A percentile compares a stretch with the other conserved stretches of the same genome.
These are phyloP conservation scores for Echinochloa phyllopogon DNA, from an alignment of 176 grass and related monocot species.

Conservation along the genomic window DNA sequence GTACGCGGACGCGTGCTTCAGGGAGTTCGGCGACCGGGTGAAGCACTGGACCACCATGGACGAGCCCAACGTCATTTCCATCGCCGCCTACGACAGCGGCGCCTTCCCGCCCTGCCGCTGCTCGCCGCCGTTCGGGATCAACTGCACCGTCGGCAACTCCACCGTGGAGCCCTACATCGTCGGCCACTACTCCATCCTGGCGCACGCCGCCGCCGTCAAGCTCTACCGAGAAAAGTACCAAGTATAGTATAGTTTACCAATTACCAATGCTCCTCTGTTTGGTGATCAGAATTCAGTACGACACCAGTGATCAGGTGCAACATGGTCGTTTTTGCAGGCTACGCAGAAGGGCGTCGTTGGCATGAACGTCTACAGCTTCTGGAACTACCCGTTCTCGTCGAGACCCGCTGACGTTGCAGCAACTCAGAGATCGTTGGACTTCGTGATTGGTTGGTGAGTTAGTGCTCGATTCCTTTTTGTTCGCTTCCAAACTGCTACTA, in stretches of 20 bases:
- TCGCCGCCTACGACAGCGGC: slow-evolving; percentile 63
- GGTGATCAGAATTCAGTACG: not conserved
- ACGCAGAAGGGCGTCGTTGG: slow-evolving; percentile 69
- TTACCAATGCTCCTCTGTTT: too few species aligned
- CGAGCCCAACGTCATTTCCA: slow-evolving; percentile 63
- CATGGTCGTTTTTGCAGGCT: slow-evolving; percentile 36
- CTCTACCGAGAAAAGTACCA: slow-evolving; percentile 78
- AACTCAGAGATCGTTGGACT: slow-evolving; percentile 63
- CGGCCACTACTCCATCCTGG: slow-evolving; percentile 58
- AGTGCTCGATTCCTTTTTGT: not conserved
- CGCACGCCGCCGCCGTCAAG: slow-evolving; percentile 60
- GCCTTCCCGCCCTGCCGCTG: slow-evolving; percentile 69
- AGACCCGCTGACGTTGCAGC: slow-evolving; percentile 54
- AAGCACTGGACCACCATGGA: slow-evolving; percentile 75
- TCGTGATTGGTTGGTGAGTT: slow-evolving; percentile 73
- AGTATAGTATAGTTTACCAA: not conserved
- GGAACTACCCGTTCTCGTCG: slow-evolving; percentile 63
- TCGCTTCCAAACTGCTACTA: not conserved
- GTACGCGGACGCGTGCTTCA: slow-evolving; percentile 76
- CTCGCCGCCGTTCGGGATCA: slow-evolving; percentile 60
- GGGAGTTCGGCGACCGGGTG: slow-evolving; percentile 83
- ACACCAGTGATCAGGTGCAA: not conserved
- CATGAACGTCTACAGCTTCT: slow-evolving; percentile 75
- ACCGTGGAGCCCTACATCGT: slow-evolving; percentile 74
- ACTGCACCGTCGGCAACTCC: slow-evolving; percentile 68